Percentiles rank a stretch among this genome's conserved stretches.
Evolutionary conservation across 2,329 filamentous ascomycete species (phyloP).

Genomic region (Clonostachys sp.): DNA sequence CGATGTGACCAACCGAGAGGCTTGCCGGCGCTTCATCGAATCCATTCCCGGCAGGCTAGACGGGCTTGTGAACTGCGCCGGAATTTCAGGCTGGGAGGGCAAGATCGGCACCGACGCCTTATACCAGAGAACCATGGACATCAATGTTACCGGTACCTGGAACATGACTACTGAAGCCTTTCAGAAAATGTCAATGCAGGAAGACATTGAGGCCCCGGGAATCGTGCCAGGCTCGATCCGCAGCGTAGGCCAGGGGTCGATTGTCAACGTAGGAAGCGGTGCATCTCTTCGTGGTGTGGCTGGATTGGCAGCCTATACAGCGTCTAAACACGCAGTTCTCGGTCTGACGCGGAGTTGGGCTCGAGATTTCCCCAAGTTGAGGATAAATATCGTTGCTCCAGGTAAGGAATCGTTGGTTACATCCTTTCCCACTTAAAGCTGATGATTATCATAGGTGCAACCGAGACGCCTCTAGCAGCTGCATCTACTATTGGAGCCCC

Average conservation of each 20-base stretch:
- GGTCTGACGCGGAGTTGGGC: conserved; percentile 11
- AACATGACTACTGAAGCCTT: neutral
- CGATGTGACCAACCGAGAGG: conserved; percentile 1
- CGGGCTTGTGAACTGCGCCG: conserved; percentile 5
- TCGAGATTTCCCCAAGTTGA: neutral
- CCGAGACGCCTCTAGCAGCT: neutral
- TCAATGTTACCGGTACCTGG: conserved; percentile 41
- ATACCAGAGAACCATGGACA: conserved; percentile 14
- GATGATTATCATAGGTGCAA: neutral
- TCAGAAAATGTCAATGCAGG: neutral
- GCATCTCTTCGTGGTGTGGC: conserved; percentile 26
- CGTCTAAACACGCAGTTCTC: conserved; percentile 17
- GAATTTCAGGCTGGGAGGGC: conserved; percentile 4
- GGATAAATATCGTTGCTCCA: neutral
- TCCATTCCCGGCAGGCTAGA: conserved; percentile 3
- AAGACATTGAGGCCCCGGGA: neutral
- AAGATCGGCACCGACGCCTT: conserved; percentile 4
- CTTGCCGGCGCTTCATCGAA: neutral
- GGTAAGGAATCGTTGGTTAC: neutral
- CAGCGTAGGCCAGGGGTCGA: conserved; percentile 20
- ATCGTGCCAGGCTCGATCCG: neutral
- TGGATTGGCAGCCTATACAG: conserved; percentile 13
- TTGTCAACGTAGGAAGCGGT: conserved; percentile 38
- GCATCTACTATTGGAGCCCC: neutral
- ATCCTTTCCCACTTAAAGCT: no score